Base-by-base conservation (phyloP, 2,329 filamentous ascomycete species). In the Fusarium veterinarium region DNA sequence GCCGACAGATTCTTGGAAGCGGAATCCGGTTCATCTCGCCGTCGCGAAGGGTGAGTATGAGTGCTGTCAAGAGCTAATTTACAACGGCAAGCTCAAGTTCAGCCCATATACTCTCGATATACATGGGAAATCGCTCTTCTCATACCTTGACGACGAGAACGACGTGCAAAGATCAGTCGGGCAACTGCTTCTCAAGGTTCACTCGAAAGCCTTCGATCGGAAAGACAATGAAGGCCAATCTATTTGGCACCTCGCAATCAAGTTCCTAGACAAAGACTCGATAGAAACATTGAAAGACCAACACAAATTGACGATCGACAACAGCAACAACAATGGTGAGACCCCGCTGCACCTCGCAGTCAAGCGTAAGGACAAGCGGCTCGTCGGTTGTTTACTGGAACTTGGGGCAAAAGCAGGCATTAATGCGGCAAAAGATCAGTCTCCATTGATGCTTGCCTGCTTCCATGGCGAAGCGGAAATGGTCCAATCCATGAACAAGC, bases 161-260 rank as follows among this genome's bases (percentile, higher is more conserved):
- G 31, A 30, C 2, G 23, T 17, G n/a, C 25, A 40, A 12, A 53
- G 6, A 9, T 30, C 12, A 20, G 5, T 53, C 30, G 19, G 49
- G 17, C 11, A 23, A 4, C 17, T 30, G 6, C 25, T 40, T 16
- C 19, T 53, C 4, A 12, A 30, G 19, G 1, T 30, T 30, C 35
- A 40, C 17, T 40, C 25, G 17, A 28, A 12, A 7, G 20, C 17
- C 6, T 19, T 53, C 12, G 0, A 6, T 1, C 3, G 9, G 6
- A 20, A 40, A 19, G 6, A 53, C 13, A 38, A 30, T 4, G 9
- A 38, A 38, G 35, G 49, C 4, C n/a, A 40, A 20, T 28, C 35
- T n/a, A 8, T 40, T 12, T 31, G 49, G 35, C 49, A 53, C 19
- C 20, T 17, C 20, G 25, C 13, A 3, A 12, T n/a, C n/a, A 30